Evolutionary conservation across 345 rosid species (phyloP), one percentile per base, ranked within the genome.

Genomic region (Erucastrum elatum): DNA sequence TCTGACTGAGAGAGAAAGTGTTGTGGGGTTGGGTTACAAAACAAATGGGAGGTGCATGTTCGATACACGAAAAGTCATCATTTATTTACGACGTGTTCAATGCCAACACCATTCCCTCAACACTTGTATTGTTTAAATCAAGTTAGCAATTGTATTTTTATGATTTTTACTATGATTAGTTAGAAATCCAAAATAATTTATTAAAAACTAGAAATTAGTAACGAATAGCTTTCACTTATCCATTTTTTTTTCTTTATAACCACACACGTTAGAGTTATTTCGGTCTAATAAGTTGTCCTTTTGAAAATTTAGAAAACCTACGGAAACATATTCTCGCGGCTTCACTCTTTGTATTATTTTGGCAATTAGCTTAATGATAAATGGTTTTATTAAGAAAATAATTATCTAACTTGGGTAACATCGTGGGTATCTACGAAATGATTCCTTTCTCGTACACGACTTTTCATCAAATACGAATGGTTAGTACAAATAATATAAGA

Each of bases 41-140:
- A 66, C 62, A 64, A 60, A 62, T 64, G 67, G 26, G 27, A 66
- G 77, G 74, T 78, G 82, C 77, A 72, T 78, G 74, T 49, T 78
- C 49, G 25, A 66, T 72, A 21, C 77, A 78, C 73, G 74, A 72
- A 31, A 58, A 66, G 62, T 33, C 63, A 46, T 67, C 69, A 44
- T 60, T 58, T 72, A 15, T 2, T 33, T n/a, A 31, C 41, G 82
- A 66, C 82, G 82, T 78, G 77, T 59, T 78, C 21, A 9, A 44
- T 46, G 59, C 44, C 64, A 39, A 72, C 63, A 41, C 31, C 73
- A 78, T 12, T 58, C 34, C 56, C 64, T 59, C 63, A 31, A 78
- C 82, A 78, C 77, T 78, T 78, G 77, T 78, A 27, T 56, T 30
- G 26, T 60, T 64, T 15, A n/a, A 49, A 13, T 13, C 56, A 49